Conservation (phyloP, 192 early-diverging fungal genomes). For the Rhizophagus prolifer region DNA sequence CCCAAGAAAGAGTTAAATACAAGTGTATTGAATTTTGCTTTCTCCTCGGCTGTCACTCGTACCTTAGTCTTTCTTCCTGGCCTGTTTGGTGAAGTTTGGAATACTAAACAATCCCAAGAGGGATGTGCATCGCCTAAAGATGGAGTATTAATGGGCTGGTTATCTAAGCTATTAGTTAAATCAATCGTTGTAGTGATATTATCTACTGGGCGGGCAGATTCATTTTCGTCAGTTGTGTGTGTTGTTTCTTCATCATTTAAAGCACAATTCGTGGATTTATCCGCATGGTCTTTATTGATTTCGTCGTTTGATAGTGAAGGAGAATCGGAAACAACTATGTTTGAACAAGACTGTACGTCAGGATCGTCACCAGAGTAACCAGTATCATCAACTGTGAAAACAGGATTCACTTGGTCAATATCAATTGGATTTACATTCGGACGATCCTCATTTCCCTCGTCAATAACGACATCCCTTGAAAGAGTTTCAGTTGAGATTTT, state of each 20-base stretch:
- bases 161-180: not conserved
- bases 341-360: not conserved
- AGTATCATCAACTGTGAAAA: not conserved
- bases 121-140: not conserved
- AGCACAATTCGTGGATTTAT: not conserved
- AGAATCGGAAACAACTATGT: not conserved
- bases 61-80: not conserved
- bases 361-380: not conserved
- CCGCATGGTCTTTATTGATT: too few species aligned
- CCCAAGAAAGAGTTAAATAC: not conserved
- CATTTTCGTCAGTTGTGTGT: not conserved
- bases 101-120: not conserved
- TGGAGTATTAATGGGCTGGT: not conserved
- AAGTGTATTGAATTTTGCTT: not conserved
- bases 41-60: not conserved
- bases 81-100: not conserved
- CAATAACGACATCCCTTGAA: not conserved
- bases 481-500: not conserved
- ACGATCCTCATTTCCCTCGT: not conserved
- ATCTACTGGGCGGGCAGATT: not conserved
- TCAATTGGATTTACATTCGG: not conserved
- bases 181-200: not conserved
- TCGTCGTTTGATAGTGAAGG: not conserved
- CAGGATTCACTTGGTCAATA: too few species aligned
- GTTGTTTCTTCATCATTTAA: not conserved